A percentile compares a stretch with the other conserved stretches of the same genome.
Evolutionary conservation across 352 stramenopile species (phyloP).

Genomic region (Peronosclerospora sorghi): DNA sequence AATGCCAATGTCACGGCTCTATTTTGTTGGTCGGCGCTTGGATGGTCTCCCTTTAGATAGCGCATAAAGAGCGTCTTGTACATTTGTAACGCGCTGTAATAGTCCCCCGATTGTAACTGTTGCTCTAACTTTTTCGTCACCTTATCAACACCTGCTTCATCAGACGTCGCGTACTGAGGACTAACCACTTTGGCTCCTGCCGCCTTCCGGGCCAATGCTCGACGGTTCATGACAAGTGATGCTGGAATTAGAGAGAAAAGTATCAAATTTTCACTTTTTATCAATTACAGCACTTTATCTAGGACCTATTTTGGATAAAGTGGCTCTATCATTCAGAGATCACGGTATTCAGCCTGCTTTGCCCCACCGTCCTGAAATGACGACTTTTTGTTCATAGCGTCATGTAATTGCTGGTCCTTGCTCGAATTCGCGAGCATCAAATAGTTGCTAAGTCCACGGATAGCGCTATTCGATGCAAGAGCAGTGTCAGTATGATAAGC

Average conservation of each 20-base stretch:
- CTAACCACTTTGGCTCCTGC: slow-evolving; percentile 32
- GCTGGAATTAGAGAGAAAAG: slow-evolving; percentile 1
- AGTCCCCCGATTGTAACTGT: slow-evolving; percentile 65
- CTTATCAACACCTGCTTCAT: slow-evolving; percentile 56
- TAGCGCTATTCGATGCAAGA: slow-evolving; percentile 28
- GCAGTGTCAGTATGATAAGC: background rate
- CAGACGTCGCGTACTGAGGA: slow-evolving; percentile 10
- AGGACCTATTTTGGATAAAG: background rate
- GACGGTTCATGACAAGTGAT: slow-evolving; percentile 45
- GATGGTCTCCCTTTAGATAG: slow-evolving; percentile 62
- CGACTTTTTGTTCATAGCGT: slow-evolving; percentile 62
- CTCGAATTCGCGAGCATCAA: slow-evolving; percentile 80
- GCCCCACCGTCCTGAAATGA: slow-evolving; percentile 26
- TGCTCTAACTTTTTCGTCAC: slow-evolving; percentile 65
- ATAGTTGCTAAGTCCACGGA: slow-evolving; percentile 82
- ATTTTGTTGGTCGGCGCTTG: slow-evolving; percentile 37
- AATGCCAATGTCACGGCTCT: slow-evolving; percentile 54
- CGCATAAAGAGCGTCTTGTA: slow-evolving; percentile 88
- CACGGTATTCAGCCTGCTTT: slow-evolving; percentile 67
- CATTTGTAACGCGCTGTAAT: slow-evolving; percentile 83
- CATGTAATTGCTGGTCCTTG: slow-evolving; percentile 78
- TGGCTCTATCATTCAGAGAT: slow-evolving; percentile 35
- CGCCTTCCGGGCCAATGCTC: slow-evolving; percentile 54
- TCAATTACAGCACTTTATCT: no score
- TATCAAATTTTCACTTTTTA: no score